phyloP scores from a whole-genome alignment of 1,139 yeast genomes.

The Kodamaea derodonti region DNA sequence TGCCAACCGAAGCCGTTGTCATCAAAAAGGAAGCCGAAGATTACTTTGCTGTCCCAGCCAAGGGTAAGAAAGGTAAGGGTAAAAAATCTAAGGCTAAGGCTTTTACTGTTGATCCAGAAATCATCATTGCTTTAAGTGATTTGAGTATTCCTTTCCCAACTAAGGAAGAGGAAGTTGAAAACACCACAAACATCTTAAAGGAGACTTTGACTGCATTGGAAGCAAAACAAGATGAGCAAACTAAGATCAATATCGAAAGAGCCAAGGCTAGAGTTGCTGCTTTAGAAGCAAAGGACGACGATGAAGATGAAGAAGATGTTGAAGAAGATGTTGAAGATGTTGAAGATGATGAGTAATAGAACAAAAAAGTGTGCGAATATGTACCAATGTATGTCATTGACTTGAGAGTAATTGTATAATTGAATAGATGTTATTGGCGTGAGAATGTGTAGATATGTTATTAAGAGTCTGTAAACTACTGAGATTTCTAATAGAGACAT shows the following conservation, averaged over 20 bases:
- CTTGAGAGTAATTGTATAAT: too few relatives aligned
- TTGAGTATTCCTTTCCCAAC: constrained; percentile 80
- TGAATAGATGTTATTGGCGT: too few relatives aligned
- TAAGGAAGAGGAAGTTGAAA: constrained; percentile 66
- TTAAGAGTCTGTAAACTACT: too few relatives aligned
- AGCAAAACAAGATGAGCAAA: constrained; percentile 77
- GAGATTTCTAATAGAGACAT: too few relatives aligned
- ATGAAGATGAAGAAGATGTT: constrained; percentile 23
- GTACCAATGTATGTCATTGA: too few relatives aligned
- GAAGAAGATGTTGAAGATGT: constrained; percentile 16
- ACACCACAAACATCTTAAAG: constrained; percentile 65
- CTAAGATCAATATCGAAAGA: constrained; percentile 67
- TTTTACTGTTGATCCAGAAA: constrained; percentile 76
- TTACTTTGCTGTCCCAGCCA: constrained; percentile 45
- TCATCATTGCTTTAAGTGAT: constrained; percentile 73
- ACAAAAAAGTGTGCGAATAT: too few relatives aligned
- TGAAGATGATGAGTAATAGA: constrained; percentile 12
- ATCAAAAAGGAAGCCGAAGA: constrained; percentile 65
- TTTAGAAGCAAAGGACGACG: constrained; percentile 44
- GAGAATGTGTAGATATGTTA: too few relatives aligned
- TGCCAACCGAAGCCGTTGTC: constrained; percentile 63
- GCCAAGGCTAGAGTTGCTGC: constrained; percentile 76
- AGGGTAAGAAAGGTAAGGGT: constrained; percentile 37
- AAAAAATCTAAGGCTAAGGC: constrained; percentile 40
- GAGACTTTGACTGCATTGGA: constrained; percentile 68